A percentile compares a stretch with the other conserved stretches of the same genome.
Evolutionary conservation across 2,329 filamentous ascomycete species (phyloP).

Genomic region (Knufia petricola): DNA sequence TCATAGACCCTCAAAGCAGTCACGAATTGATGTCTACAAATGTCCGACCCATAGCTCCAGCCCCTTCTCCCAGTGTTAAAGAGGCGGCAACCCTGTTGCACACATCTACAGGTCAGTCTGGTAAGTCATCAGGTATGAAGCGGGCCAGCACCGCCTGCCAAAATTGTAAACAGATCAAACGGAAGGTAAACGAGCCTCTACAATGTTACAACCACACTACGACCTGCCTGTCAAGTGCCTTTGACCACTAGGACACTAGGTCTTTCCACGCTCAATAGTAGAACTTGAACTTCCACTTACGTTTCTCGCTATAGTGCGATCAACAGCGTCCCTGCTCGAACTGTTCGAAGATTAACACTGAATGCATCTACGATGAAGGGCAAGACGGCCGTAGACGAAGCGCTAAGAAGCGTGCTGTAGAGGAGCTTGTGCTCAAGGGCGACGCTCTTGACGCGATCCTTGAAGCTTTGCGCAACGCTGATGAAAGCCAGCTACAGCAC

Average conservation of each 20-base stretch:
- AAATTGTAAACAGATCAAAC: conserved; percentile 5
- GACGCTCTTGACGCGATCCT: conserved; percentile 27
- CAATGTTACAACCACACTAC: not conserved
- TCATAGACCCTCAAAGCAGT: not conserved
- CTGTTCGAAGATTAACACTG: conserved; percentile 8
- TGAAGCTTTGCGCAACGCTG: conserved; percentile 24
- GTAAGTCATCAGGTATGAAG: conserved; percentile 5
- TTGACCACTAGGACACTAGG: too few relatives aligned
- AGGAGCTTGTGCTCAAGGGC: conserved; percentile 24
- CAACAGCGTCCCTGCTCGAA: conserved; percentile 11
- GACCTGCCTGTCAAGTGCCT: too few relatives aligned
- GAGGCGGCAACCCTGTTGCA: not conserved
- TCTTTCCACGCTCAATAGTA: too few relatives aligned
- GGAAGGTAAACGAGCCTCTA: not conserved
- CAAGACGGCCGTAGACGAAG: conserved; percentile 11
- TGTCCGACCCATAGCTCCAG: not conserved
- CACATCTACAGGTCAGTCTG: not conserved
- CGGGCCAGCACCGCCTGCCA: conserved; percentile 6
- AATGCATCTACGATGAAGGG: conserved; percentile 9
- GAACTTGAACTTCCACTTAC: too few relatives aligned
- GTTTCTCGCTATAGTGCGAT: conserved; percentile 9
- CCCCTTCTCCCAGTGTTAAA: not conserved
- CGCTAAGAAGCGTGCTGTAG: conserved; percentile 12
- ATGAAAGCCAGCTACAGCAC: conserved; percentile 23
- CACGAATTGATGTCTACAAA: not conserved